Conservation (phyloP, 495 filamentous ascomycete species). For the Xylaria palmicola region DNA sequence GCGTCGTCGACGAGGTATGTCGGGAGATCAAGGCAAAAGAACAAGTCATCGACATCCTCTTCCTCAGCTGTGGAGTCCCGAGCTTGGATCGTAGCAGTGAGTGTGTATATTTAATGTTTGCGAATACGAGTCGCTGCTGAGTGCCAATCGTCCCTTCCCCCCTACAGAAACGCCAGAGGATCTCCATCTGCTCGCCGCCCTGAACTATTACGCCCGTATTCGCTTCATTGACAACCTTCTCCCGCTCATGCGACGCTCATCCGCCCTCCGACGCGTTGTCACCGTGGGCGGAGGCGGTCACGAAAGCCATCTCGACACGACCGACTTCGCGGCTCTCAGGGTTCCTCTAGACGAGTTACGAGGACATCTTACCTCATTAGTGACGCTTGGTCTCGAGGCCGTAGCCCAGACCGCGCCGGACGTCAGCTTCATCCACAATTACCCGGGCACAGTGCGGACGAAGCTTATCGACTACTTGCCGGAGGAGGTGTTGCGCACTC, state of each 20-base stretch:
- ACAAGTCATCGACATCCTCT: conserved; percentile 59
- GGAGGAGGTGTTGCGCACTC: conserved; percentile 31
- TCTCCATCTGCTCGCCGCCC: conserved; percentile 51
- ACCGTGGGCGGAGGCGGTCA: conserved; percentile 51
- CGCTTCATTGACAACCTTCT: conserved; percentile 65
- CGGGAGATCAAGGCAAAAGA: conserved; percentile 55
- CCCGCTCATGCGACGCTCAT: conserved; percentile 51
- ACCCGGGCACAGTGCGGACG: conserved; percentile 55
- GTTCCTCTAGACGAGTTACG: conserved; percentile 30
- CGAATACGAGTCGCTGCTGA: background rate
- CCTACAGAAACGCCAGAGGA: conserved; percentile 56
- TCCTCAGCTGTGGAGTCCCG: conserved; percentile 52
- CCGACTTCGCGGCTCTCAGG: conserved; percentile 45
- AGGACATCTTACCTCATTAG: conserved; percentile 49
- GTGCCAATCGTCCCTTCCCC: background rate
- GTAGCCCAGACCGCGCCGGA: conserved; percentile 46
- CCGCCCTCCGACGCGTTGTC: conserved; percentile 57
- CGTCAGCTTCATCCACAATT: conserved; percentile 59
- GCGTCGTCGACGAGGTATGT: conserved; percentile 60
- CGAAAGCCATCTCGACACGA: conserved; percentile 51
- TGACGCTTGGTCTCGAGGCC: conserved; percentile 51
- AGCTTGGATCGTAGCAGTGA: conserved; percentile 29
- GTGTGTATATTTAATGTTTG: background rate
- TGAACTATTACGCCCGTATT: conserved; percentile 62
- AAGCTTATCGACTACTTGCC: conserved; percentile 22